Conservation (phyloP, 805 yeast genomes). For the Candida ponderosae region DNA sequence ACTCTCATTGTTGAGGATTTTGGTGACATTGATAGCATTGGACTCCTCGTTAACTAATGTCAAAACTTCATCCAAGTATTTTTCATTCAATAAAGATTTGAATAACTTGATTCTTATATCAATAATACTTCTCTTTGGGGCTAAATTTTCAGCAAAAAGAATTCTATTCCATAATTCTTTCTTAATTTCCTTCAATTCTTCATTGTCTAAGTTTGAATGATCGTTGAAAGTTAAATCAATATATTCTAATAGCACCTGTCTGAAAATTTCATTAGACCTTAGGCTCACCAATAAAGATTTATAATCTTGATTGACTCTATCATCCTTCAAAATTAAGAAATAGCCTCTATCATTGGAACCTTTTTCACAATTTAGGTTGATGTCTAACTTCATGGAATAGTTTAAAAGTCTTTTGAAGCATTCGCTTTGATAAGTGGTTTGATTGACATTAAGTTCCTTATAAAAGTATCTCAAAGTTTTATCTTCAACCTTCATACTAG, state of each 20-base stretch:
- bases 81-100: conserved; percentile 20
- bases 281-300: conserved; percentile 15
- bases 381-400: conserved; percentile 7
- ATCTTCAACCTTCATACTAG: conserved; percentile 15
- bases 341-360: conserved; percentile 20
- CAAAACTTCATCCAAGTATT: conserved; percentile 15
- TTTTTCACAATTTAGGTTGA: conserved; percentile 13
- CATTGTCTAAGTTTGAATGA: conserved; percentile 10
- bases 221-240: conserved; percentile 17
- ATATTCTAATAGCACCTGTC: conserved; percentile 18
- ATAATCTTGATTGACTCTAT: conserved; percentile 14
- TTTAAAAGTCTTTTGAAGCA: conserved; percentile 19
- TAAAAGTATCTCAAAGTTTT: conserved; percentile 15
- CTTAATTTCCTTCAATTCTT: conserved; percentile 16
- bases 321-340: conserved; percentile 16
- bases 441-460: conserved; percentile 13
- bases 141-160: conserved; percentile 15
- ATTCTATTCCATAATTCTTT: conserved; percentile 18
- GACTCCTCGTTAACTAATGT: conserved; percentile 9
- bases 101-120: conserved; percentile 20
- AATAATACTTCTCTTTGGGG: conserved; percentile 18
- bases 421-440: conserved; percentile 9
- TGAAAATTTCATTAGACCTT: conserved; percentile 22
- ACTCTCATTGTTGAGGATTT: conserved; percentile 1
- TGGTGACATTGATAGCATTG: conserved; percentile 1